Conservation (phyloP, 768 basidiomycete species). For the Tephrocybe sp. region DNA sequence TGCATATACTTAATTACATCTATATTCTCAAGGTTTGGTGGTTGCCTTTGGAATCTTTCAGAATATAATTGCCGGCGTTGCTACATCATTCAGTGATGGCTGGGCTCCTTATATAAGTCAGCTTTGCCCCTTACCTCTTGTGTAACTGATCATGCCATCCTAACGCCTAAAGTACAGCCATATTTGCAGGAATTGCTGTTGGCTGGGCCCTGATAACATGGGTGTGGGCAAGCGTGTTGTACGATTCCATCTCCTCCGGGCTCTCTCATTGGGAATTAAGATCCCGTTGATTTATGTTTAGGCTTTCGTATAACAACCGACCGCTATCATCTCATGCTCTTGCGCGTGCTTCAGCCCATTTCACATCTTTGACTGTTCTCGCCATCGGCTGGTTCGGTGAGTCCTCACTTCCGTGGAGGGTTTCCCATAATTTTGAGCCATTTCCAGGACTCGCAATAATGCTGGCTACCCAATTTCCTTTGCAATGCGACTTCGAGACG, state of each 20-base stretch:
- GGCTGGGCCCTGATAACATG: slow-evolving; percentile 1
- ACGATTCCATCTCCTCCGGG: background rate
- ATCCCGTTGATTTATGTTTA: background rate
- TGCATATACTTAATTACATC: too few species aligned
- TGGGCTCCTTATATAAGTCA: slow-evolving; percentile 3
- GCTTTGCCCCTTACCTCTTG: background rate
- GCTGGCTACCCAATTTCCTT: slow-evolving; percentile 9
- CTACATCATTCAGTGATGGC: background rate
- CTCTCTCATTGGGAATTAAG: too few species aligned
- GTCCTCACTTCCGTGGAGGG: background rate
- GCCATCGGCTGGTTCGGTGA: slow-evolving; percentile 14
- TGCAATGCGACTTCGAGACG: slow-evolving; percentile 7
- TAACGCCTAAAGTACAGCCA: background rate
- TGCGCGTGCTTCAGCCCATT: slow-evolving; percentile 16
- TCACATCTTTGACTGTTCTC: slow-evolving; percentile 10
- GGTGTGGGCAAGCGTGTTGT: slow-evolving; percentile 9
- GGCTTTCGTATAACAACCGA: slow-evolving; percentile 16
- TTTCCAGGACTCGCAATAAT: slow-evolving; percentile 5
- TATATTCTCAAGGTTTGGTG: slow-evolving; percentile 3
- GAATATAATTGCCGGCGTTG: background rate
- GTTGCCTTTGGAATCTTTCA: slow-evolving; percentile 8
- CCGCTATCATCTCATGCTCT: slow-evolving; percentile 18
- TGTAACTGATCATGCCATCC: background rate
- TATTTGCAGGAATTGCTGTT: background rate
- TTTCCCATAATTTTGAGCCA: background rate